Percentiles rank a stretch among this genome's conserved stretches.
Evolutionary conservation across 768 basidiomycete species (phyloP).

Genomic region (Psilocybe subaeruginosa): DNA sequence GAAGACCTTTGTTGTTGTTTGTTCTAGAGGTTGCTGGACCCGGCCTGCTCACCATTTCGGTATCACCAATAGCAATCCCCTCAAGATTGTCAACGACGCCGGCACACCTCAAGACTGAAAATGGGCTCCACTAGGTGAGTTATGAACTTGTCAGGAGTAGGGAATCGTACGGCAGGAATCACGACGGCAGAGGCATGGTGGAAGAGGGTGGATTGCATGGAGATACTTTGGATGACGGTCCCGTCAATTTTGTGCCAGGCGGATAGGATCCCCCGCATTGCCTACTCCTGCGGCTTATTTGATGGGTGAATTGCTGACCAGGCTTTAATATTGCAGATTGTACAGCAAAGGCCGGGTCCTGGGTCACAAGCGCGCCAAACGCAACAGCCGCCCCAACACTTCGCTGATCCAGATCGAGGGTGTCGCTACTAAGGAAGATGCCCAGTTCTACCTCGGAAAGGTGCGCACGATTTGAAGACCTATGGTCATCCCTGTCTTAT

Average conservation of each 20-base stretch:
- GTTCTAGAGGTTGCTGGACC: constrained; percentile 26
- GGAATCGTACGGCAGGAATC: constrained; percentile 22
- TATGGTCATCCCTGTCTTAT: constrained; percentile 2
- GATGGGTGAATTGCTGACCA: constrained; percentile 7
- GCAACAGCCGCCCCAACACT: constrained; percentile 95
- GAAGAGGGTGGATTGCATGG: constrained; percentile 50
- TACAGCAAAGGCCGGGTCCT: constrained; percentile 97
- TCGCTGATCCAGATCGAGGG: constrained; percentile 98
- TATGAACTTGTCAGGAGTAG: constrained; percentile 22
- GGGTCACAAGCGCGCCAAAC: constrained; percentile 98
- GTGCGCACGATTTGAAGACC: constrained; percentile 43
- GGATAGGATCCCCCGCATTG: not conserved
- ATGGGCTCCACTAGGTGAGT: constrained; percentile 86
- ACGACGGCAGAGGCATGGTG: constrained; percentile 14
- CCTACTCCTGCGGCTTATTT: constrained; percentile 1
- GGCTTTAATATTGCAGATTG: constrained; percentile 55
- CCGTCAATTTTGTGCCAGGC: constrained; percentile 6
- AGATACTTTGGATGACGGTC: constrained; percentile 30
- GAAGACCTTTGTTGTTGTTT: constrained; percentile 33
- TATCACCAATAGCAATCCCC: constrained; percentile 31
- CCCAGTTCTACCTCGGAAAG: constrained; percentile 99
- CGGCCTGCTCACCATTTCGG: constrained; percentile 27
- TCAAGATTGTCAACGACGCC: constrained; percentile 49
- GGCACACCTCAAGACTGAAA: constrained; percentile 52
- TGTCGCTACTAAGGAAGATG: constrained; percentile 90